phyloP scores from a whole-genome alignment of 345 rosid genomes.

The Citrus unshiu region DNA sequence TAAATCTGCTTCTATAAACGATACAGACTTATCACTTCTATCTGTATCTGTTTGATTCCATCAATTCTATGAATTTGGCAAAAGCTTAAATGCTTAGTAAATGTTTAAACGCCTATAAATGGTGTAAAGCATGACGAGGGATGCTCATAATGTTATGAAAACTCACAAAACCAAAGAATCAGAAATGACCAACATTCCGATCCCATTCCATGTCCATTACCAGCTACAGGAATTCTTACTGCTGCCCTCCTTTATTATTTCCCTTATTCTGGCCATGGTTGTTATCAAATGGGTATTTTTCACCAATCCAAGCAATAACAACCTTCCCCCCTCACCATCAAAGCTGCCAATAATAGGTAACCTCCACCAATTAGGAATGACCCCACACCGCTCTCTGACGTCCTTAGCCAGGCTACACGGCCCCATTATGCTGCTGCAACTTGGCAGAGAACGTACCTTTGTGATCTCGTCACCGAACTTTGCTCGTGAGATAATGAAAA shows the following conservation, averaged over 20 bases:
- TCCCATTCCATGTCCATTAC: neutral
- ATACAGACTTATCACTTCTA: neutral
- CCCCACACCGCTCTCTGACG: slow-evolving; percentile 8
- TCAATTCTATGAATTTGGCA: neutral
- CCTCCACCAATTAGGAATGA: slow-evolving; percentile 12
- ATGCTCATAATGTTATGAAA: neutral
- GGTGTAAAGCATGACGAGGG: neutral
- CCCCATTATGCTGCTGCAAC: slow-evolving; percentile 17
- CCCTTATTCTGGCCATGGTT: neutral
- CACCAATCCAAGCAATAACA: neutral
- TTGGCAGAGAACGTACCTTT: slow-evolving; percentile 7
- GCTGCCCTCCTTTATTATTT: neutral
- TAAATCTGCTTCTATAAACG: neutral
- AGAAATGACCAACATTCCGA: neutral
- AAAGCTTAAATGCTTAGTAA: neutral
- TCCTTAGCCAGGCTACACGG: slow-evolving; percentile 13
- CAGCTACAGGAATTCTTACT: neutral
- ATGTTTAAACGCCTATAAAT: neutral
- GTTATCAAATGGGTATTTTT: neutral
- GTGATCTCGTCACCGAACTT: slow-evolving; percentile 11
- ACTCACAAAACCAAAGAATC: neutral
- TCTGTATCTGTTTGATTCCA: neutral
- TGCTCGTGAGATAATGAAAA: slow-evolving; percentile 17
- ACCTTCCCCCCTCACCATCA: slow-evolving; percentile 19
- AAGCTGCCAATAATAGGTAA: slow-evolving; percentile 18